Base-by-base conservation (phyloP, 768 basidiomycete genomes). In the Pisolithus albus region DNA sequence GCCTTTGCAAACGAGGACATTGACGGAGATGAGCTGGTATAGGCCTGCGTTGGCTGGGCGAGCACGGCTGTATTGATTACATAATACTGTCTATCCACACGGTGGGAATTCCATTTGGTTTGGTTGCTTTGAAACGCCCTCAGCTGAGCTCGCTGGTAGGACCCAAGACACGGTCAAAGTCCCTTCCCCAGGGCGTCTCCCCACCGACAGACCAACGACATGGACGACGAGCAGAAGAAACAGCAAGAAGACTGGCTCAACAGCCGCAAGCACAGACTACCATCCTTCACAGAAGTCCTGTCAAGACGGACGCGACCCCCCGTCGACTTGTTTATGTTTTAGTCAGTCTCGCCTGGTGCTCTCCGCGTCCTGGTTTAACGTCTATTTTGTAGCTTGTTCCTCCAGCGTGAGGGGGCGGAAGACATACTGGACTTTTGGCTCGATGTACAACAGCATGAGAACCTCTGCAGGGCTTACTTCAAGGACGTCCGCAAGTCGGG, bases 391-490 rank as follows among this genome's bases (percentile, higher is more conserved):
- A 96, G 95, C 70, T 80, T 97, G 54, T 98, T 97, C 68, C 75
- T 99, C 34, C 95, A 98, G 66, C 82, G 92, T 34, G 95, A 99
- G 70, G 90, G 92, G 23, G 83, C 91, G 50, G 95, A 98, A 65
- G 96, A 99, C 67, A 88, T 93, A 46, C 73, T 99, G 42, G 96
- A 99, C 67, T 98, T 98, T 62, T 98, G 95, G 94, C 80, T 99
- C 26, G 96, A 99, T 66, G 96, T 98, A 6, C 93, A 96, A 61
- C 96, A 98, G 71, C 96, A 99, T 67, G 96, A 98, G 73, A 97
- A 97, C 65, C 82, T 99, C 32, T 98, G 95, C 69, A 81, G 94
- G 54, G 96, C 95, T 7, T 98, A 98, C 70, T 98, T 99, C 82
- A 96, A 97, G 76, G 96, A 98, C 68, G 83, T 99, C 49, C 86